Evolutionary conservation across 192 early-diverging fungal species (phyloP), one percentile per base, ranked within the genome.

Genomic region (Linnemannia elongata): DNA sequence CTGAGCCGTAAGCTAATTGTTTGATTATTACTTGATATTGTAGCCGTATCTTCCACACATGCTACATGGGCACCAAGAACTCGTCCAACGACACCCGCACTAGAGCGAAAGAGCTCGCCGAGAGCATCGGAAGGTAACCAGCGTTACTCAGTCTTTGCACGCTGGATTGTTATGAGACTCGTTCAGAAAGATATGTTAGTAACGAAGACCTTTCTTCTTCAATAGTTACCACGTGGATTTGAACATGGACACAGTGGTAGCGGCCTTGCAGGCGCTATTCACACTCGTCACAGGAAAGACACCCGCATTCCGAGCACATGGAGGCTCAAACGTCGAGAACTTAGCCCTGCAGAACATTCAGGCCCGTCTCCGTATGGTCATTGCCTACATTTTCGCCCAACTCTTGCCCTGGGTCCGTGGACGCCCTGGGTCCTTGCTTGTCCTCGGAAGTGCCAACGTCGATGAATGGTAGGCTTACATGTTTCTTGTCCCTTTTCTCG

Each of bases 281-380:
- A 70, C 90, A 1, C 73, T 94, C 12, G 92, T 97, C 20, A 97
- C 97, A 4, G 92, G 93, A 13, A 91, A 91, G 71, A 92, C 91
- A 13, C 98, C 98, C 15, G 76, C 77, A 24, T 99, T 94, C 88
- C 93, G 94, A 44, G 93, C 97, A 13, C 93, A 96, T 82, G 98
- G 98, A 22, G 98, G 98, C 33, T 92, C 92, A 0, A 89, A 85
- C 52, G 89, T 93, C 0, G 98, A 99, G 88, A 99, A 99, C 80
- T 88, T 99, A 78, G 98, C 98, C 10, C 88, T 99, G 82, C 98
- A 99, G 80, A 99, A 99, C 77, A 96, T 99, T 57, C 98, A 99
- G 79, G 98, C 98, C 9, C 93, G 98, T 39, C 91, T 97, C 63
- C 93, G 98, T 63, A 99, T 99, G 98, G 93, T 99, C 10, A 76